Evolutionary conservation across 192 early-diverging fungal species (phyloP).

Genomic region (Backusella parvicylindrica): DNA sequence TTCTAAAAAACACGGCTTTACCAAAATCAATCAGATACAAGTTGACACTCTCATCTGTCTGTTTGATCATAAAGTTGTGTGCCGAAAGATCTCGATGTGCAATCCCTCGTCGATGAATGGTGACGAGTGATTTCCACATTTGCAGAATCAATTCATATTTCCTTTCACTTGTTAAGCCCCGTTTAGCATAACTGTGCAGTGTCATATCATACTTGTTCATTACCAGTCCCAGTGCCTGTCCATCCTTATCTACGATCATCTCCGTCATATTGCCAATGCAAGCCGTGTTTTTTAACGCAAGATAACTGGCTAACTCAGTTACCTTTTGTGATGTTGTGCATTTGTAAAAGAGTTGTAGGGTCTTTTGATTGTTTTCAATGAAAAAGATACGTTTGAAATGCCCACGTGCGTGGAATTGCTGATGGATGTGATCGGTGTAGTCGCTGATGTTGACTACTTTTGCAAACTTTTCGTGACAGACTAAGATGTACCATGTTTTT

Average conservation of each 20-base stretch:
- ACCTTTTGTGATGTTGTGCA: slow-evolving; percentile 49
- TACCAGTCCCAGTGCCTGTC: slow-evolving; percentile 46
- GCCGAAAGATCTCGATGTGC: slow-evolving; percentile 57
- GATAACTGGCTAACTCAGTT: slow-evolving; percentile 45
- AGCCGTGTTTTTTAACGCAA: slow-evolving; percentile 29
- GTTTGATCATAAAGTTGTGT: slow-evolving; percentile 58
- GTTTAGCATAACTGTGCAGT: slow-evolving; percentile 45
- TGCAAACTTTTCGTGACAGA: neutral
- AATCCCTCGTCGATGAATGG: slow-evolving; percentile 46
- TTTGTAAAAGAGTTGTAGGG: slow-evolving; percentile 53
- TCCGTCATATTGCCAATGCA: slow-evolving; percentile 53
- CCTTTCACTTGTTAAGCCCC: slow-evolving; percentile 43
- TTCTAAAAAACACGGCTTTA: slow-evolving; percentile 47
- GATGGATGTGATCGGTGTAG: slow-evolving; percentile 1
- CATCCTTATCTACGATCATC: slow-evolving; percentile 40
- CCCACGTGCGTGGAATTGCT: slow-evolving; percentile 37
- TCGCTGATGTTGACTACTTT: slow-evolving; percentile 8
- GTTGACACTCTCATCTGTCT: slow-evolving; percentile 32
- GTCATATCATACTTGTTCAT: slow-evolving; percentile 54
- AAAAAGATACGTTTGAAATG: slow-evolving; percentile 54
- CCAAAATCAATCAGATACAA: slow-evolving; percentile 60
- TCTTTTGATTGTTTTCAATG: slow-evolving; percentile 24
- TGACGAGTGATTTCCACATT: slow-evolving; percentile 46
- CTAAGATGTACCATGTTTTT: neutral
- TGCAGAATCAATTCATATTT: slow-evolving; percentile 46